These are phyloP conservation scores for Dissophora ornata DNA, from an alignment of 192 early-diverging fungal species.

Conservation along the genomic window DNA sequence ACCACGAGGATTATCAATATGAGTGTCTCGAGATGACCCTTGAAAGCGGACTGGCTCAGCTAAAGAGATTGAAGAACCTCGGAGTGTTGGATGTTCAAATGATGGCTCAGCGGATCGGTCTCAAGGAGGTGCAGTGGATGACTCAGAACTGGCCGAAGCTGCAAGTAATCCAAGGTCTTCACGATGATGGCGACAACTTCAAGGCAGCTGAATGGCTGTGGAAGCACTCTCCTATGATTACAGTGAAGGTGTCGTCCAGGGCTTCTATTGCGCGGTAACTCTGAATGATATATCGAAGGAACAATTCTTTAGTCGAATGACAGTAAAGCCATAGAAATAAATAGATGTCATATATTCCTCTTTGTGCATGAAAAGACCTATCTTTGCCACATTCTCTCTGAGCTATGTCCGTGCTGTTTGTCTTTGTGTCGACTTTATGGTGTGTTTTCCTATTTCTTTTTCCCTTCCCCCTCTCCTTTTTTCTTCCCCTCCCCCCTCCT, in stretches of 20 bases:
- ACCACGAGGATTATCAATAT: not conserved
- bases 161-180: not conserved
- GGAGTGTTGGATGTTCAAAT: slow-evolving; percentile 1
- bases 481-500: no score
- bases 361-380: no score
- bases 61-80: slow-evolving; percentile 6
- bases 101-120: slow-evolving; percentile 7
- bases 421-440: no score
- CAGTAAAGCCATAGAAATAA: not conserved
- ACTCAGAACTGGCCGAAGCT: slow-evolving; percentile 2
- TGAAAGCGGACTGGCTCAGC: slow-evolving; percentile 14
- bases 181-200: slow-evolving; percentile 8
- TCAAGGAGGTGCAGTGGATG: slow-evolving; percentile 15
- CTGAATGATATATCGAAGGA: slow-evolving; percentile 2
- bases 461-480: no score
- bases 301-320: not conserved
- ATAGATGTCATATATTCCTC: not conserved
- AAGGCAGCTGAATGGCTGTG: slow-evolving; percentile 9
- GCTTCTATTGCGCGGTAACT: slow-evolving; percentile 11
- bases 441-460: no score
- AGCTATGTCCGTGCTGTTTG: no score
- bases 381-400: no score
- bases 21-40: slow-evolving; percentile 13
- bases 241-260: slow-evolving; percentile 1
- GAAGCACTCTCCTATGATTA: slow-evolving; percentile 5